phyloP scores from a whole-genome alignment of 176 grass and related monocot species.

The Cymbopogon citratus region DNA sequence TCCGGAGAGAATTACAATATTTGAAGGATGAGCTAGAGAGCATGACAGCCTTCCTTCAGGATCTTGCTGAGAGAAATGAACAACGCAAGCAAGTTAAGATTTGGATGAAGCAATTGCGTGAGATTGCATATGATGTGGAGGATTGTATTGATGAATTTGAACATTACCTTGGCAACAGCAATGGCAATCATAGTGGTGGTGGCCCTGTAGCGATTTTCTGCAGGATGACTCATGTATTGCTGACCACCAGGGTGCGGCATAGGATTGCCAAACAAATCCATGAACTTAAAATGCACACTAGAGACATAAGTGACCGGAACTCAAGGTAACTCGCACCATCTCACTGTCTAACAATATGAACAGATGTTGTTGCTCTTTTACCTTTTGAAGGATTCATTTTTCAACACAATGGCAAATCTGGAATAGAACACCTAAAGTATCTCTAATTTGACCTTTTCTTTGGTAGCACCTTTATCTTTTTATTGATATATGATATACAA shows the following conservation, averaged over 20 bases:
- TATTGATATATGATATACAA: too few species aligned
- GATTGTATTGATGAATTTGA: background rate
- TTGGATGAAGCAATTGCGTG: constrained; percentile 39
- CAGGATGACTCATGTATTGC: background rate
- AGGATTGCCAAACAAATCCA: constrained; percentile 15
- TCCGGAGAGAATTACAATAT: background rate
- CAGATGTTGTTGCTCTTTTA: background rate
- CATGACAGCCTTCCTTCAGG: constrained; percentile 42
- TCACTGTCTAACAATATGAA: background rate
- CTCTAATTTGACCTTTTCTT: background rate
- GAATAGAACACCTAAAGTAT: background rate
- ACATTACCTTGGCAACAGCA: background rate
- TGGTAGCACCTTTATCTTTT: too few species aligned
- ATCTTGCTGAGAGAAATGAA: constrained; percentile 28
- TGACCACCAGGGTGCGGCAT: background rate
- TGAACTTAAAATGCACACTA: constrained; percentile 15
- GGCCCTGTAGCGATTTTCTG: background rate
- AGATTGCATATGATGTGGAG: constrained; percentile 38
- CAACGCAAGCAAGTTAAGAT: constrained; percentile 30
- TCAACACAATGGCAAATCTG: background rate
- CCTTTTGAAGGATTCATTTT: background rate
- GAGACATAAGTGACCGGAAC: constrained; percentile 19
- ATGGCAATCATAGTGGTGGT: background rate
- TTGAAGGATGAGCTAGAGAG: constrained; percentile 47
- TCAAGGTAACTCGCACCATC: constrained; percentile 3